Base-by-base conservation (phyloP, 371 early-diverging fungal genomes). In the Mortierella sp. region DNA sequence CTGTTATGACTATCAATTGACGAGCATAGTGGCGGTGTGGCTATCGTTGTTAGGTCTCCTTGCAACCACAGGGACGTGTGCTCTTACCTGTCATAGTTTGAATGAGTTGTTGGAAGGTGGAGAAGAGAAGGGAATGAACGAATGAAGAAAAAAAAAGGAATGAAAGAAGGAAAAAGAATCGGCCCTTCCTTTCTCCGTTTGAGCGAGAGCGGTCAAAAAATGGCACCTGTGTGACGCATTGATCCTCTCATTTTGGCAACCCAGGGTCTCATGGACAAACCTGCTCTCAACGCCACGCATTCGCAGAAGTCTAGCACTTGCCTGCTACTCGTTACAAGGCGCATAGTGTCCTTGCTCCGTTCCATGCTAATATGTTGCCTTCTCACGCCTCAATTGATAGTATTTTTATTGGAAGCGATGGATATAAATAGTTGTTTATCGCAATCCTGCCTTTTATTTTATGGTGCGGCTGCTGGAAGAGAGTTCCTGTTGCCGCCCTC, bases 401-500 rank as follows among this genome's bases (percentile, higher is more conserved):
- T 63, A 4, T 7, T 32, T 68, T 41, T 68, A 68, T 68, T 68
- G 10, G 8, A 27, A 3, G 43, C 8, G 1, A 21, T 2, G 38
- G 43, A 68, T 41, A 63, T 63, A 63, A 18, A 24, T 32, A 6
- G 68, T 38, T 63, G 63, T 21, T 24, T 38, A 11, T 24, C 35
- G 11, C 29, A 32, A 12, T 60, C 60, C 60, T 60, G 32, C 10
- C 27, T 60, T 29, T 29, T 32, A 14, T 29, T 32, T 38, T 60
- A 75, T 75, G 71, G 46, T 38, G 74, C 77, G 16, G 56, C 5
- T 6, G 75, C 63, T 60, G 71, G 38, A 29, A 74, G 43, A 16
- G 84, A 84, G 63, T 81, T 75, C 55, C 84, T 77, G 68, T 84
- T 84, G 4, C 86, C 86, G 16, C 86, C 86, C 27, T 86, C 86